Base-by-base conservation (phyloP, 1,139 yeast species). In the Pneumocystis oryctolagi region DNA sequence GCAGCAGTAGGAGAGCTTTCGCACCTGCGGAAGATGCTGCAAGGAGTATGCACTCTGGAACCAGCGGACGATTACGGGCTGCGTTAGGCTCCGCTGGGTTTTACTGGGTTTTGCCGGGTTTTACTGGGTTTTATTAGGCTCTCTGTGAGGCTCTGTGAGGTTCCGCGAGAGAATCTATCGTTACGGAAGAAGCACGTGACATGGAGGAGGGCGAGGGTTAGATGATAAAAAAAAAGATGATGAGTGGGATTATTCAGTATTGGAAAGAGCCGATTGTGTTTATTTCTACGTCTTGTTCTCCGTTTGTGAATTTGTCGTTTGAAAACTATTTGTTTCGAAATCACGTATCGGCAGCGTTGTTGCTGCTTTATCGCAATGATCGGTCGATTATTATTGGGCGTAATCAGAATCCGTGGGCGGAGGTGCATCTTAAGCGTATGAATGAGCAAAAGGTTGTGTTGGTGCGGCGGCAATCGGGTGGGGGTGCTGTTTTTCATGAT, bases 401-500 rank as follows among this genome's bases (percentile, higher is more conserved):
- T 71, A 92, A 92, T 72, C 98, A 94, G 72, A 92, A 89, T 68
- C 95, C 97, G 1, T 92, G 94, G 90, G 81, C 84, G 65, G 99
- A 92, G 71, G 80, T 85, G 39, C 86, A 88, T 69, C 66, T 92
- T 3, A 81, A 83, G 0, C 70, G 82, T n/a, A 75, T 88, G 12
- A 76, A 79, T 5, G 70, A 78, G 0, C 73, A 82, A 14, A 77
- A 78, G 1, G 78, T 88, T n/a, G 92, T 95, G 0, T 72, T 90
- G 14, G 73, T 94, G 2, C 77, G 98, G 67, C 77, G 99, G 65
- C 77, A 81, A 60, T 85, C 95, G 1, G 99, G 99, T 0, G 99
- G 99, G 1, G 99, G 99, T 0, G 84, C 97, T 0, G 99, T 94
- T 0, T 96, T 89, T 12, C 99, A 94, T 71, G 98, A 92, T 73